A percentile compares a stretch with the other conserved stretches of the same genome.
These are phyloP conservation scores for Kalanchoe fedtschenkoi DNA, from an alignment of 164 flowering plant genomes.

Conservation along the genomic window DNA sequence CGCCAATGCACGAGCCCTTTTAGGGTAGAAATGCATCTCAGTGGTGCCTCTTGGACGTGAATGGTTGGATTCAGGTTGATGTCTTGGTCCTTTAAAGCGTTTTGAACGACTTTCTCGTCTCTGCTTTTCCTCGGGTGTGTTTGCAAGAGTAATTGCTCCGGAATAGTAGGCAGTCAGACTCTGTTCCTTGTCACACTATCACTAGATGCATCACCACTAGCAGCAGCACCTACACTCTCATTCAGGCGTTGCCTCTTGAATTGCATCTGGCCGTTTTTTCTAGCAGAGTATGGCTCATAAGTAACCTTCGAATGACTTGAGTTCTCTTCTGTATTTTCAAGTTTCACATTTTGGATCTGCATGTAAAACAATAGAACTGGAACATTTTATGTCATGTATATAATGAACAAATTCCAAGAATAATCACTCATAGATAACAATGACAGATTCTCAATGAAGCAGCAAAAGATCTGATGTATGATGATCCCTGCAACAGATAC, in stretches of 20 bases:
- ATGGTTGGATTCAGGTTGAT: conserved; percentile 35
- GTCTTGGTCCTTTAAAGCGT: conserved; percentile 74
- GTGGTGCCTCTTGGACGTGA: conserved; percentile 37
- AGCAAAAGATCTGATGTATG: neutral
- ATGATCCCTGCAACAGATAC: neutral
- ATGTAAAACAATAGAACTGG: conserved; percentile 6
- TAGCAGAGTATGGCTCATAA: conserved; percentile 30
- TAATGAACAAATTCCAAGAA: neutral
- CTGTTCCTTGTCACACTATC: conserved; percentile 91
- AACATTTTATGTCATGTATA: neutral
- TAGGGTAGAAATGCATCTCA: conserved; percentile 40
- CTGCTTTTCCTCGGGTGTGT: conserved; percentile 81
- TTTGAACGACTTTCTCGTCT: conserved; percentile 80
- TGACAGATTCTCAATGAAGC: neutral
- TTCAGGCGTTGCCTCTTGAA: conserved; percentile 62
- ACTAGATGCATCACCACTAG: conserved; percentile 67
- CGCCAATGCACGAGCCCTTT: conserved; percentile 55
- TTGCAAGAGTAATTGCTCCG: conserved; percentile 53
- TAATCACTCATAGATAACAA: neutral
- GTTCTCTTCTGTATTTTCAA: conserved; percentile 30
- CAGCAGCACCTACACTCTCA: conserved; percentile 32
- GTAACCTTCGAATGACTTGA: conserved; percentile 24
- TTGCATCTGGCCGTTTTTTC: conserved; percentile 38
- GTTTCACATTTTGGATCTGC: conserved; percentile 48
- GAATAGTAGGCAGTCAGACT: conserved; percentile 61